A percentile compares a stretch with the other conserved stretches of the same genome.
Conservation (phyloP, 352 stramenopile species). For the Pythium folliculosum region DNA sequence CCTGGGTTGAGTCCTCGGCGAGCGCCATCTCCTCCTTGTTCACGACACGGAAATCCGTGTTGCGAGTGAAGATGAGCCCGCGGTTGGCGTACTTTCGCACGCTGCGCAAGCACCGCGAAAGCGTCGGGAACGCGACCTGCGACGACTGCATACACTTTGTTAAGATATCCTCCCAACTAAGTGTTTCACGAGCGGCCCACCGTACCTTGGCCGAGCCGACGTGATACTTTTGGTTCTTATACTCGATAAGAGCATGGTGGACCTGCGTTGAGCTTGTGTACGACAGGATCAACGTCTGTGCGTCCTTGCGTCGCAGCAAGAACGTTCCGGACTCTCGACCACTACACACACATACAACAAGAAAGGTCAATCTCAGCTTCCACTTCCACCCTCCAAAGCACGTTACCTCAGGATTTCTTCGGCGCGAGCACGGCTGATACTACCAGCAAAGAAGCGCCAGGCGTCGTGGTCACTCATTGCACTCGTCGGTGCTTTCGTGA, state of each 20-base stretch:
- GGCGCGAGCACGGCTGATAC: slow-evolving; percentile 63
- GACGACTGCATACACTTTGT: slow-evolving; percentile 35
- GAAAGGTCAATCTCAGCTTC: not conserved
- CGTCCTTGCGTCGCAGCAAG: slow-evolving; percentile 78
- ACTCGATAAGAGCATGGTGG: slow-evolving; percentile 86
- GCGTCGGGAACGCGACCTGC: slow-evolving; percentile 57
- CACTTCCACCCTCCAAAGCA: not conserved
- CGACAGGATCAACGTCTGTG: slow-evolving; percentile 80
- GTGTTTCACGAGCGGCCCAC: not conserved
- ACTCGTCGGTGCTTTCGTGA: slow-evolving; percentile 27
- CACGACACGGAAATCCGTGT: slow-evolving; percentile 65
- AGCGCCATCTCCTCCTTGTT: slow-evolving; percentile 64
- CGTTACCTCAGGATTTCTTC: slow-evolving; percentile 70
- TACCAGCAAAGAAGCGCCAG: slow-evolving; percentile 83
- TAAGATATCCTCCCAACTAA: no score
- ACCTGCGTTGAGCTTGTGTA: slow-evolving; percentile 66
- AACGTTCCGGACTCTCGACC: slow-evolving; percentile 73
- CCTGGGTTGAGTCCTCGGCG: slow-evolving; percentile 17
- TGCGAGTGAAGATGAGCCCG: slow-evolving; percentile 74
- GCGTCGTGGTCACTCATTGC: slow-evolving; percentile 58
- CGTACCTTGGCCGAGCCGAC: slow-evolving; percentile 75
- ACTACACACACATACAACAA: slow-evolving; percentile 12
- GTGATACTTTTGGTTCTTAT: slow-evolving; percentile 65
- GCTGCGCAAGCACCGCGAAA: slow-evolving; percentile 79
- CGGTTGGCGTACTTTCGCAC: slow-evolving; percentile 76